These are phyloP conservation scores for Chondrostereum purpureum DNA, from an alignment of 1,284 basidiomycete species.

Conservation along the genomic window DNA sequence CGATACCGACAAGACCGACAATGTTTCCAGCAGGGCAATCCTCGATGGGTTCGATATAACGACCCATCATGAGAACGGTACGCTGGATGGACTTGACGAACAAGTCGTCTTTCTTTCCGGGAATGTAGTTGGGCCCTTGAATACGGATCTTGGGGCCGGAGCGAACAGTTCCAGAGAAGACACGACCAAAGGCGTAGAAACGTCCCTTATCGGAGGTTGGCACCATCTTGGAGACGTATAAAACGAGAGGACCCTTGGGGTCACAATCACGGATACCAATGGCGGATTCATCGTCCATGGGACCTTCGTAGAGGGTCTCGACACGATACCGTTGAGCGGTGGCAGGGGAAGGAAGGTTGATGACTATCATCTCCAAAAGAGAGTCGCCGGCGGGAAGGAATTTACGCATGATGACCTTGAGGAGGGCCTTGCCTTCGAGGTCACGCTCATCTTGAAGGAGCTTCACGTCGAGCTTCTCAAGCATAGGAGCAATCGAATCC, in stretches of 20 bases:
- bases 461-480: constrained; percentile 96
- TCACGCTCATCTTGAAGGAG: constrained; percentile 90
- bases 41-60: constrained; percentile 97
- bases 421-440: constrained; percentile 92
- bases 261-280: constrained; percentile 99
- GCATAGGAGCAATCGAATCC: constrained; percentile 79
- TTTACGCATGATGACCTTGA: constrained; percentile 99
- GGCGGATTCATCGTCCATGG: constrained; percentile 99
- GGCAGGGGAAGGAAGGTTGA: constrained; percentile 95
- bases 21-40: constrained; percentile 99
- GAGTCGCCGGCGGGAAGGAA: constrained; percentile 99
- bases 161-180: constrained; percentile 97
- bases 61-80: constrained; percentile 99
- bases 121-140: constrained; percentile 98
- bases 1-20: constrained; percentile 98
- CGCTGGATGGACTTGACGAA: constrained; percentile 99
- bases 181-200: constrained; percentile 99
- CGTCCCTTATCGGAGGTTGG: constrained; percentile 99
- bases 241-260: constrained; percentile 93
- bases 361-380: constrained; percentile 99
- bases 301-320: constrained; percentile 99
- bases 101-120: constrained; percentile 98
- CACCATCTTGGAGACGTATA: constrained; percentile 99
- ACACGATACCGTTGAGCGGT: constrained; percentile 99
- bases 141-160: constrained; percentile 99